Evolutionary conservation across 768 basidiomycete genomes (phyloP), one percentile per base, ranked within the genome.

Genomic region (Kwoniella newhampshirensis): DNA sequence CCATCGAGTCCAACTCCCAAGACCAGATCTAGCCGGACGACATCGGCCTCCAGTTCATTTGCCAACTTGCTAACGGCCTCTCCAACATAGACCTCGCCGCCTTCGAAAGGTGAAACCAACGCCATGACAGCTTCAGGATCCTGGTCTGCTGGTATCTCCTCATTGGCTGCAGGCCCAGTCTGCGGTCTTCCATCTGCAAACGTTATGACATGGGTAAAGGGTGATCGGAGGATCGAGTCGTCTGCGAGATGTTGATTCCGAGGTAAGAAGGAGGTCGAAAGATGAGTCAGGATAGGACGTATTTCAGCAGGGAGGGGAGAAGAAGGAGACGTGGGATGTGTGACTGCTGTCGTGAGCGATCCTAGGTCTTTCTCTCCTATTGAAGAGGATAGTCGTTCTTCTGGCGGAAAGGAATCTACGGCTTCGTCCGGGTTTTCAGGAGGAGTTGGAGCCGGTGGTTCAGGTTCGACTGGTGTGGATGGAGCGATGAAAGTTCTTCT

Each of bases 1-100:
- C 91, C 91, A 80, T 85, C 87, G 74, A 89, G 86, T n/a, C 91
- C 89, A 3, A 90, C 86, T 30, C 88, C 90, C 18, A 94, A 79
- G 8, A 86, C 84, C 2, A 87, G 80, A 78, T 97, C 92, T 47
- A 97, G 71, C 13, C 91, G 83, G 8, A 93, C 80, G 11, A 96
- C 85, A 61, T 96, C 93, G 18, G 90, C 83, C 25, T 82, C 84
- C 2, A 86, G 84, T 51, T 82, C 81, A 45, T 82, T 81, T 4
- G 89, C 90, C 61, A 93, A 77, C 71, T 89, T 87, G 36, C 82
- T 80, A 11, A 94, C 85, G 2, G 90, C 88, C 18, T 84, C 83
- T 68, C 88, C 87, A 20, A 92, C 81, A 21, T 92, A 81, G 72
- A 87, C 85, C 60, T 90, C 86, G 4, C 89, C 90, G 30, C 92